Percentiles rank a stretch among this genome's conserved stretches.
These are phyloP conservation scores for Biscogniauxia marginata DNA, from an alignment of 2,329 filamentous ascomycete species.

Conservation along the genomic window DNA sequence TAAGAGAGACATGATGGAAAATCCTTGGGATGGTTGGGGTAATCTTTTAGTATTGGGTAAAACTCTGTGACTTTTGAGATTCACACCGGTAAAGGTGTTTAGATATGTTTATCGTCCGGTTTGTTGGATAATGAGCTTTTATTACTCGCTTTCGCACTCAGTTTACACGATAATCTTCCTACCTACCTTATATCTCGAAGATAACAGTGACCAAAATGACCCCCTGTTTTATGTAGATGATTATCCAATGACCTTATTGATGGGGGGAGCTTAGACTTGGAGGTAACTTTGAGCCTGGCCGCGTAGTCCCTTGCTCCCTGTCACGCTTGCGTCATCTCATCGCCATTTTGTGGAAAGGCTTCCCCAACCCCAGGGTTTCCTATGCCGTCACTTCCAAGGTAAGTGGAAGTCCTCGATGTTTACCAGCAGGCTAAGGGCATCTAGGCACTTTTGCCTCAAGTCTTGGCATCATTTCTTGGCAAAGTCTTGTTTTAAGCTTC, in stretches of 20 bases:
- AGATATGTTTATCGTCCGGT: background rate
- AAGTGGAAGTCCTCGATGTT: background rate
- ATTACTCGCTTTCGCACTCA: too few relatives aligned
- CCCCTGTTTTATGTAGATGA: background rate
- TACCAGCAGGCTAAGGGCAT: background rate
- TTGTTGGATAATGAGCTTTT: too few relatives aligned
- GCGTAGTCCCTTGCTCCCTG: background rate
- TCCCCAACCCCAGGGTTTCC: background rate
- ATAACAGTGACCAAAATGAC: too few relatives aligned
- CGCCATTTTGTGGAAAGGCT: background rate
- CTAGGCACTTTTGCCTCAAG: conserved; percentile 10
- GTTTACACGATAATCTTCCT: too few relatives aligned
- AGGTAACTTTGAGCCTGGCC: too few relatives aligned
- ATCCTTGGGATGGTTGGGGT: too few relatives aligned
- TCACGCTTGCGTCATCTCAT: background rate
- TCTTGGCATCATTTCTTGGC: conserved; percentile 23
- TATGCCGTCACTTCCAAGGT: background rate
- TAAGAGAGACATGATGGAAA: background rate
- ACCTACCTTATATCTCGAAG: background rate
- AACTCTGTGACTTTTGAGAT: too few relatives aligned
- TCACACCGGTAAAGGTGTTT: too few relatives aligned
- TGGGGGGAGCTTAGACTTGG: too few relatives aligned
- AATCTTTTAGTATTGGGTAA: too few relatives aligned
- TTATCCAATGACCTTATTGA: background rate
- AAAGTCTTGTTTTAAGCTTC: conserved; percentile 21